Percentiles rank a stretch among this genome's conserved stretches.
Evolutionary conservation across 2,329 filamentous ascomycete species (phyloP).

Genomic region (Aaosphaeria pasadenensis): DNA sequence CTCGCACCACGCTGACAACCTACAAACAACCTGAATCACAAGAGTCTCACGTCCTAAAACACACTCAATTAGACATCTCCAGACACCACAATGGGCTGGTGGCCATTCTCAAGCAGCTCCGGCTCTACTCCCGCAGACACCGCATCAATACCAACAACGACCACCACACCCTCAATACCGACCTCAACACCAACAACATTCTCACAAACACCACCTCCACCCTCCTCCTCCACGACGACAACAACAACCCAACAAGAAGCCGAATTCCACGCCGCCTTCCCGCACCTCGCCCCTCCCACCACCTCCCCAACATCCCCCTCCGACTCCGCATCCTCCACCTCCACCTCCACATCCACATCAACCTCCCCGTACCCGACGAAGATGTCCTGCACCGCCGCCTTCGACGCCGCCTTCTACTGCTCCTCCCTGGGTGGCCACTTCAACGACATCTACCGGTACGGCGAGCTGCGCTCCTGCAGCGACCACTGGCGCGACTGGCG

Average conservation of each 20-base stretch:
- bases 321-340: slow-evolving; percentile 15
- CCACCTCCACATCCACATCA: slow-evolving; percentile 7
- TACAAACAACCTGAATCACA: too few relatives aligned
- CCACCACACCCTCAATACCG: slow-evolving; percentile 13
- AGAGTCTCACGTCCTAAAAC: too few relatives aligned
- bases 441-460: slow-evolving; percentile 86
- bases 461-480: slow-evolving; percentile 70
- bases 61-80: not conserved
- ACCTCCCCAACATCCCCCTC: slow-evolving; percentile 50
- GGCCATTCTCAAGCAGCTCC: slow-evolving; percentile 16
- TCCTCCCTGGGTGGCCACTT: slow-evolving; percentile 88
- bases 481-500: slow-evolving; percentile 93
- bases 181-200: not conserved
- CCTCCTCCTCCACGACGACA: slow-evolving; percentile 32
- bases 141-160: slow-evolving; percentile 1
- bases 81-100: slow-evolving; percentile 37
- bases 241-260: slow-evolving; percentile 42
- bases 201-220: not conserved
- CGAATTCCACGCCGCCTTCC: slow-evolving; percentile 54
- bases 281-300: slow-evolving; percentile 46
- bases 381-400: slow-evolving; percentile 87
- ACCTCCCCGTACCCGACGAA: slow-evolving; percentile 60
- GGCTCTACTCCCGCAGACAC: not conserved
- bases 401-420: slow-evolving; percentile 94
- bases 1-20: too few relatives aligned